phyloP scores from a whole-genome alignment of 2,329 filamentous ascomycete genomes.

The Pestalotiopsis sp. region DNA sequence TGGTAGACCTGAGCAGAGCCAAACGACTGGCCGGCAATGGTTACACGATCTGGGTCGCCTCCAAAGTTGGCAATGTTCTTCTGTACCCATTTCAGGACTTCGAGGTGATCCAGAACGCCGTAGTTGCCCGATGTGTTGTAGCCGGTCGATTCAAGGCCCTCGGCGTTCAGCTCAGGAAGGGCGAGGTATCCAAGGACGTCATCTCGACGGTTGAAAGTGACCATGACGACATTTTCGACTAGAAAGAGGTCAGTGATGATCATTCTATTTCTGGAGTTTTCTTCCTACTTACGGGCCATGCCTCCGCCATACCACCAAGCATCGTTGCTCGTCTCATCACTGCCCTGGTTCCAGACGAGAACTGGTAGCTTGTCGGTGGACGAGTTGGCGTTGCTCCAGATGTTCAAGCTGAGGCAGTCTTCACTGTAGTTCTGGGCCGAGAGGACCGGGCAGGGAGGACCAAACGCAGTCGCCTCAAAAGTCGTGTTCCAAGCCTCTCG shows the following conservation, averaged over 20 bases:
- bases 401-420: constrained; percentile 27
- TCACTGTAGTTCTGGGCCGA: constrained; percentile 13
- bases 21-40: constrained; percentile 9
- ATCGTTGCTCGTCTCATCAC: constrained; percentile 3
- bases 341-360: neutral
- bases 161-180: constrained; percentile 26
- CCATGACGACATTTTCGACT: constrained; percentile 23
- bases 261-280: neutral
- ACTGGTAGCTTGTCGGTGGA: constrained; percentile 3
- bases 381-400: constrained; percentile 18
- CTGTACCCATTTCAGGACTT: constrained; percentile 14
- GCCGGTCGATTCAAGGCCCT: constrained; percentile 18
- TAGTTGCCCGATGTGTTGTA: constrained; percentile 31
- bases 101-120: constrained; percentile 29
- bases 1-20: constrained; percentile 24
- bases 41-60: constrained; percentile 7
- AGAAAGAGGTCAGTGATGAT: neutral
- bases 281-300: neutral
- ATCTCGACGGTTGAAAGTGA: constrained; percentile 26
- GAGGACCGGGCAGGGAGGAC: constrained; percentile 23
- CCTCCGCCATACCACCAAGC: constrained; percentile 4
- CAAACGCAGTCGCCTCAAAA: constrained; percentile 20
- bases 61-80: constrained; percentile 19
- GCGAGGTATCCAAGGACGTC: constrained; percentile 24
- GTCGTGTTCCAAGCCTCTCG: constrained; percentile 16